Base-by-base conservation (phyloP, 495 filamentous ascomycete genomes). In the Aspergillus bertholletiae region DNA sequence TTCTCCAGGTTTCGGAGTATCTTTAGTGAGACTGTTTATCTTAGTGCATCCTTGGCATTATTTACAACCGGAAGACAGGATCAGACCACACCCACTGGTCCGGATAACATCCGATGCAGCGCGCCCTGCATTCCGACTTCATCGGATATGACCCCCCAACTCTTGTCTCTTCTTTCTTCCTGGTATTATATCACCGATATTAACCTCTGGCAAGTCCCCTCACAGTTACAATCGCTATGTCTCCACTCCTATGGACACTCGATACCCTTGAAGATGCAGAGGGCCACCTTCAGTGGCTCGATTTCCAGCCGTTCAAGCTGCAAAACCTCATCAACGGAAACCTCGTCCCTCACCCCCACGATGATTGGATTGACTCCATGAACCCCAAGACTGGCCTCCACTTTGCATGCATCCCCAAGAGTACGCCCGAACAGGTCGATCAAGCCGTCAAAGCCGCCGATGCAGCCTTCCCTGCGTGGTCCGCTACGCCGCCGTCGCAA, bases 391-490 rank as follows among this genome's bases (percentile, higher is more conserved):
- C 57, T 18, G 60, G 57, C 15, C 37, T 54, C 13, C 17, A 46
- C 1, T 21, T 59, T 18, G 57, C 51, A 3, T 49, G 37, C 7
- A 13, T 60, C 21, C 57, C 54, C 39, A 35, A 32, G 8, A 54
- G 53, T 21, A 21, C 37, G 15, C 30, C 46, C 21, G 39, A 50
- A 2, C 53, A 60, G 22, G 51, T 63, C 26, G 46, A 53, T 3
- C 24, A 21, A 9, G 60, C 57, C 18, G 60, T 60, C 3, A 40
- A 44, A 4, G 57, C 60, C 12, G 60, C 60, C 44, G 24, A 58
- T 1, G 18, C 24, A 7, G 60, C 57, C 20, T 60, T 63, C 22
- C 51, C 47, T 6, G 43, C 53, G 3, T 63, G 60, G 60, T 59
- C 60, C 0, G 23, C 54, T 24, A 51, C 53, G 2, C 13, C 54